phyloP scores from a whole-genome alignment of 495 filamentous ascomycete species.

The Penicillium verhagenii region DNA sequence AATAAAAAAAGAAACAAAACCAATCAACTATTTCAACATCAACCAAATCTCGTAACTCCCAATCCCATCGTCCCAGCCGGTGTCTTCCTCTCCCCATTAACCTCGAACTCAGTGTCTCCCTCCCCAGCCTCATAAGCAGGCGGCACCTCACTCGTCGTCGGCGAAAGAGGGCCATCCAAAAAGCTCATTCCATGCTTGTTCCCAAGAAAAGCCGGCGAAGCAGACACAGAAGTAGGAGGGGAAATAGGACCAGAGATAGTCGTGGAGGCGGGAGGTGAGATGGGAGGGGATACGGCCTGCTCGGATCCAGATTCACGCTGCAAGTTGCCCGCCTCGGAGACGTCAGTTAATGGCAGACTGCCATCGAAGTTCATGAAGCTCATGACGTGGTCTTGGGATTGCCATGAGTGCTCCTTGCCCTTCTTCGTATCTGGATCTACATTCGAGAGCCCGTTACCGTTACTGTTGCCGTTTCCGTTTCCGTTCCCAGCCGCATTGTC shows the following conservation, averaged over 20 bases:
- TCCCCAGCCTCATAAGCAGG: conserved; percentile 18
- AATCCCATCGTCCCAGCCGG: conserved; percentile 10
- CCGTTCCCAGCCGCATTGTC: background rate
- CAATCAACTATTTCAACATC: background rate
- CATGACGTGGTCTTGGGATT: conserved; percentile 27
- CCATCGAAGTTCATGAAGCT: conserved; percentile 30
- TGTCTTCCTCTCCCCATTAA: conserved; percentile 12
- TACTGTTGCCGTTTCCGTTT: background rate
- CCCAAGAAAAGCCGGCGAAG: background rate
- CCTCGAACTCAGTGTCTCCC: background rate
- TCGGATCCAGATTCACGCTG: background rate
- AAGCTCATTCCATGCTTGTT: background rate
- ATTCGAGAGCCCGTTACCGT: too few relatives aligned
- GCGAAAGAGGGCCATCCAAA: background rate
- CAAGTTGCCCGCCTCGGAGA: too few relatives aligned
- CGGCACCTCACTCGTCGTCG: conserved; percentile 7
- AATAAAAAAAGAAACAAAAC: background rate
- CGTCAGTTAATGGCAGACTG: background rate
- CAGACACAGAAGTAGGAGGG: background rate
- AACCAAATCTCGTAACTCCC: background rate
- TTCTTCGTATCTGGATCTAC: background rate
- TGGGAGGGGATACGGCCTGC: too few relatives aligned
- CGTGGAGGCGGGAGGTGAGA: too few relatives aligned
- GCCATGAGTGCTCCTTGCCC: background rate
- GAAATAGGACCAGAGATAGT: background rate